phyloP scores from a whole-genome alignment of 1,284 basidiomycete genomes.

The Cryptococcus floricola region DNA sequence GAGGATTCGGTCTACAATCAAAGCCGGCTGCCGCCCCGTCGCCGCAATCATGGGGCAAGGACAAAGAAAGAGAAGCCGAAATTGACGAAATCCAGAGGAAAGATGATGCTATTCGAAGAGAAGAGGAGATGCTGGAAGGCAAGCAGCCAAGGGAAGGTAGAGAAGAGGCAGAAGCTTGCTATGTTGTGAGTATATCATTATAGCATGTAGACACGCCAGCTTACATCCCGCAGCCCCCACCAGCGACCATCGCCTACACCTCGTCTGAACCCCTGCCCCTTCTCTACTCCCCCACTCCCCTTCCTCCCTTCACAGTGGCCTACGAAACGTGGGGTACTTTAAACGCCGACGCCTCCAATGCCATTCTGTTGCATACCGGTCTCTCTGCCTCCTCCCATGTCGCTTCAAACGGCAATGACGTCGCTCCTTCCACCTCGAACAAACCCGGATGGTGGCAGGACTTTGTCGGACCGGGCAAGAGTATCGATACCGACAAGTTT shows the following conservation, averaged over 20 bases:
- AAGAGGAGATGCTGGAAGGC: constrained; percentile 25
- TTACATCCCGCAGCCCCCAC: constrained; percentile 36
- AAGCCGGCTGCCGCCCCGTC: constrained; percentile 20
- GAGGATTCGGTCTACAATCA: constrained; percentile 44
- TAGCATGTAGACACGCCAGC: not conserved
- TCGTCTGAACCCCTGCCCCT: constrained; percentile 64
- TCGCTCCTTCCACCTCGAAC: constrained; percentile 54
- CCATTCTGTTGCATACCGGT: constrained; percentile 94
- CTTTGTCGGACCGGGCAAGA: constrained; percentile 92
- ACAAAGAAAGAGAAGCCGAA: constrained; percentile 20
- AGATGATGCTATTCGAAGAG: constrained; percentile 21
- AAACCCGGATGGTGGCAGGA: constrained; percentile 92
- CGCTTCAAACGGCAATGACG: constrained; percentile 72
- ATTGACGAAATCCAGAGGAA: constrained; percentile 21
- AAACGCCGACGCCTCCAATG: constrained; percentile 74
- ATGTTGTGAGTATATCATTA: constrained; percentile 37
- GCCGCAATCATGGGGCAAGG: constrained; percentile 14
- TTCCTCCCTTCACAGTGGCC: constrained; percentile 69
- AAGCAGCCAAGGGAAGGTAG: constrained; percentile 20
- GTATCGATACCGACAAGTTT: constrained; percentile 88
- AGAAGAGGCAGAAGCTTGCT: constrained; percentile 48
- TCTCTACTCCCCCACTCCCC: constrained; percentile 63
- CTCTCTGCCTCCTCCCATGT: constrained; percentile 95
- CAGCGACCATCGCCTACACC: constrained; percentile 55
- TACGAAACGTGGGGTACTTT: constrained; percentile 98